Conservation (phyloP, 2,329 filamentous ascomycete genomes). For the Penicillium sp. region DNA sequence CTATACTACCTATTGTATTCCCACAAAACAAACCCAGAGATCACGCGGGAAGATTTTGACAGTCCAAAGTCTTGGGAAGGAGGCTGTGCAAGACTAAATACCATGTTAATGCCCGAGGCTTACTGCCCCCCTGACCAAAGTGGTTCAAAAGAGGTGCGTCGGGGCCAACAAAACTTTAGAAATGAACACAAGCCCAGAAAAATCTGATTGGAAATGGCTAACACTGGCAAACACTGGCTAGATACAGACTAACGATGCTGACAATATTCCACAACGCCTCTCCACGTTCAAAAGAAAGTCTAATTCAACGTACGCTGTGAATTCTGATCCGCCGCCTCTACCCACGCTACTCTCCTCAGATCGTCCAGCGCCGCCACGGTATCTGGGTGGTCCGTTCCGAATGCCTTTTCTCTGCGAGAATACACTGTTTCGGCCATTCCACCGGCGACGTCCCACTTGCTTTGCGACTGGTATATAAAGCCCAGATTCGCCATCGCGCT, state of each 20-base stretch:
- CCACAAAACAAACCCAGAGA: not conserved
- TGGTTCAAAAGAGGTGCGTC: not conserved
- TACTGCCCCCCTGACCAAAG: not conserved
- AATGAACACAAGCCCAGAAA: not conserved
- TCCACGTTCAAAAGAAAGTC: not conserved
- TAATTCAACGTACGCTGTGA: slow-evolving; percentile 8
- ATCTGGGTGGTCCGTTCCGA: slow-evolving; percentile 8
- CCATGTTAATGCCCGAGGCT: not conserved
- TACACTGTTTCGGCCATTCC: slow-evolving; percentile 6
- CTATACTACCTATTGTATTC: not conserved
- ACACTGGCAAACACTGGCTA: not conserved
- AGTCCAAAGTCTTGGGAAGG: slow-evolving; percentile 8
- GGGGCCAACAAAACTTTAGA: not conserved
- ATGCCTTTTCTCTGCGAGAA: not conserved
- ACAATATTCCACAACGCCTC: not conserved
- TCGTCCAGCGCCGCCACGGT: slow-evolving; percentile 8
- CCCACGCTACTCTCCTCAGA: slow-evolving; percentile 6
- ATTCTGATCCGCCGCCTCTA: slow-evolving; percentile 10
- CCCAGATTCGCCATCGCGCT: slow-evolving; percentile 9
- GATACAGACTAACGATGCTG: not conserved
- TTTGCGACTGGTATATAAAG: slow-evolving; percentile 11
- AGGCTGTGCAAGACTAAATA: slow-evolving; percentile 6
- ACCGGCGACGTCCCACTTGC: slow-evolving; percentile 7
- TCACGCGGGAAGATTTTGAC: not conserved
- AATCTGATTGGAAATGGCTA: not conserved